Evolutionary conservation across 768 basidiomycete species (phyloP).

Genomic region (Lactarius akahatsu): DNA sequence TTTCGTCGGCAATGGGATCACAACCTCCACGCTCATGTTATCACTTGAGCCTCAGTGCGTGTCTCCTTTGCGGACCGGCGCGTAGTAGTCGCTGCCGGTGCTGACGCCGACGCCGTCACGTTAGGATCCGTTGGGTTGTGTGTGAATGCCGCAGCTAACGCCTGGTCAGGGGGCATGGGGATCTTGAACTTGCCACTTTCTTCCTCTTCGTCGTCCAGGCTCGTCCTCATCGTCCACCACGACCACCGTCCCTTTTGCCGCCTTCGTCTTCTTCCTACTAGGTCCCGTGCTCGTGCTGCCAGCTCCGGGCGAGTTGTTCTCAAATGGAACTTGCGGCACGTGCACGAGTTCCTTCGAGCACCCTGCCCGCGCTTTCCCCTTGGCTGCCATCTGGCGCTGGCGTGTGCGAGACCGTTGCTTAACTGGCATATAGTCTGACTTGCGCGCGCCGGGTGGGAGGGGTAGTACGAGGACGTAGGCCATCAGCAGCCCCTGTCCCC

Average conservation of each 20-base stretch:
- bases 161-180: neutral
- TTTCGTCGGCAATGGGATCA: neutral
- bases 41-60: neutral
- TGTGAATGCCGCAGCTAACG: slow-evolving; percentile 13
- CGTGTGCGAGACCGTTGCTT: neutral
- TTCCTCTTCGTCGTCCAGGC: neutral
- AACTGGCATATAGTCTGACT: slow-evolving; percentile 1
- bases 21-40: neutral
- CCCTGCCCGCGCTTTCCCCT: neutral
- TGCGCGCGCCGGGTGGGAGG: neutral
- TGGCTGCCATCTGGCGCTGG: neutral
- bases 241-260: neutral
- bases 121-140: slow-evolving; percentile 12
- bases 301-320: slow-evolving; percentile 4
- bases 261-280: neutral
- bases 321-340: slow-evolving; percentile 19
- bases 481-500: neutral
- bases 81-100: neutral
- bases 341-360: slow-evolving; percentile 1
- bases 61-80: neutral
- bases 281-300: neutral
- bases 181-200: neutral
- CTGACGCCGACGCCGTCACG: neutral
- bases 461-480: slow-evolving; percentile 9
- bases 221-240: neutral